Evolutionary conservation across 805 yeast species (phyloP), one percentile per base, ranked within the genome.

Genomic region (Suhomyces sp.): DNA sequence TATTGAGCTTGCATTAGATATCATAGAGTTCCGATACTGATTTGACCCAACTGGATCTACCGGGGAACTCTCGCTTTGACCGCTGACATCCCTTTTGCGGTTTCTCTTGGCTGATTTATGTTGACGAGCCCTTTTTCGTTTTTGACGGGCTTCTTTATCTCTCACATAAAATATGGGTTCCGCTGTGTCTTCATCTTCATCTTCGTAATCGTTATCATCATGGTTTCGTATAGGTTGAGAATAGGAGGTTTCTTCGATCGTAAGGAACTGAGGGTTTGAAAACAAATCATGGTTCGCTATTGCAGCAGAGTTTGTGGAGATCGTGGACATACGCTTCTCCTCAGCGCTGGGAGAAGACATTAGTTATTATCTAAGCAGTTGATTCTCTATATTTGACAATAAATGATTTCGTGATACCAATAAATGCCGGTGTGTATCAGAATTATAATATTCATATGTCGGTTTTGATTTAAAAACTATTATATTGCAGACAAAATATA

Each of bases 1-100:
- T 12, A 52, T 52, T 40, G 56, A 62, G 49, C 49, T 58, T 44
- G 44, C 36, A 27, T 50, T 42, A 53, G 57, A 46, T 50, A 50
- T 23, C 51, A 48, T 48, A 33, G 51, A 29, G 49, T 51, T 15
- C 35, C 49, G 36, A 29, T 35, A 47, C 49, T 45, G 41, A 38
- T 19, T 38, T 17, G 23, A 12, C 9, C 24, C 24, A 1, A n/a
- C 22, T 9, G 17, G 41, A 12, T 38, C 42, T 19, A 17, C 42
- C 22, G n/a, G 27, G 41, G 10, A 10, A 15, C 13, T 27, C 19
- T 31, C 40, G 29, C 15, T 19, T 29, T 35, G 44, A 19, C 24
- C 42, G 33, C 33, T 12, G 12, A 12, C 33, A n/a, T 33, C 36
- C n/a, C 17, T 33, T 33, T 33, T n/a, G 36, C 42, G 42, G 9